phyloP scores from a whole-genome alignment of 768 basidiomycete species.

The Dioszegia aurantiaca region DNA sequence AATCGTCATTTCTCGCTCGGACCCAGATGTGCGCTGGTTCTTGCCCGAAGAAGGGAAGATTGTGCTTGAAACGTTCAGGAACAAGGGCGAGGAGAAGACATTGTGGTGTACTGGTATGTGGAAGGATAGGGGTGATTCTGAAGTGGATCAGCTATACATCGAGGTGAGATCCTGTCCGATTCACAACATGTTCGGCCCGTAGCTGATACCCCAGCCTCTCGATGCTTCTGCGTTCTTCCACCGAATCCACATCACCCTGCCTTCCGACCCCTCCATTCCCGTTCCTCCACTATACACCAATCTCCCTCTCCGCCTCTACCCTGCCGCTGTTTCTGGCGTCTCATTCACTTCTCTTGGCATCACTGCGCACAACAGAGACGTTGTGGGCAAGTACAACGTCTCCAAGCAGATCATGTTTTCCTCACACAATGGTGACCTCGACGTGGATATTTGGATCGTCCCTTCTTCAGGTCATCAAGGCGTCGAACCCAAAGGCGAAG shows the following conservation, averaged over 20 bases:
- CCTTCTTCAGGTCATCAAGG: neutral
- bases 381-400: conserved; percentile 34
- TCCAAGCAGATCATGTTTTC: conserved; percentile 18
- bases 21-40: too few relatives aligned
- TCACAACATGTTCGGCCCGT: too few relatives aligned
- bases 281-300: neutral
- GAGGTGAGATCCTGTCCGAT: conserved; percentile 3
- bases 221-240: neutral
- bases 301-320: neutral
- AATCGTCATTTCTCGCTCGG: neutral
- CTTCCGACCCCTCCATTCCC: neutral
- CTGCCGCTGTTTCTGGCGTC: neutral
- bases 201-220: neutral
- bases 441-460: conserved; percentile 29
- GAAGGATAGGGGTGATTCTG: neutral
- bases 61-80: neutral
- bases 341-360: neutral
- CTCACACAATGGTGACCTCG: conserved; percentile 34
- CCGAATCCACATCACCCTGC: neutral
- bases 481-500: neutral
- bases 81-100: neutral
- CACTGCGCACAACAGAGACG: conserved; percentile 17
- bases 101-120: neutral
- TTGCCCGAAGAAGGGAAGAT: neutral
- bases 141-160: neutral